Percentiles rank a stretch among this genome's conserved stretches.
phyloP scores from a whole-genome alignment of 2,329 filamentous ascomycete species.

The Fusarium transvaalense region DNA sequence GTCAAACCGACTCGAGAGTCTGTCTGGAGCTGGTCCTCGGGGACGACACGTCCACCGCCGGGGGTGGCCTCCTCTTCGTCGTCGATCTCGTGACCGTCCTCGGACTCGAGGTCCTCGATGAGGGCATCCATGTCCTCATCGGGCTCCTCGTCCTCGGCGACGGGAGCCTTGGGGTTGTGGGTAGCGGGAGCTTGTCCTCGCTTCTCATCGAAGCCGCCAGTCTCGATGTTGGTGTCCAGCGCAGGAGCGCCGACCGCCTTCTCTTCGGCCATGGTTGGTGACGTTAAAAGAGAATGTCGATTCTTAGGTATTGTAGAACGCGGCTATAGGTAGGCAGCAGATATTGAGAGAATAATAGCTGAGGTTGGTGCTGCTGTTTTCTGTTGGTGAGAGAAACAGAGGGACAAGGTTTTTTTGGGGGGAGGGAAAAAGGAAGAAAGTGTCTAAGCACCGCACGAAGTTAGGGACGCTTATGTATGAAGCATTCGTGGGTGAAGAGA shows the following conservation, averaged over 20 bases:
- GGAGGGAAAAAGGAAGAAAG: slow-evolving; percentile 46
- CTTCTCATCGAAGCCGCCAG: slow-evolving; percentile 76
- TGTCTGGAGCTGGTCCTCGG: slow-evolving; percentile 83
- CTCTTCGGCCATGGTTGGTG: slow-evolving; percentile 65
- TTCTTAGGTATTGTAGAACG: slow-evolving; percentile 37
- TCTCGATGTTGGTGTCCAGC: slow-evolving; percentile 74
- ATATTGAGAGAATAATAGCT: slow-evolving; percentile 31
- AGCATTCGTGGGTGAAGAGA: slow-evolving; percentile 65
- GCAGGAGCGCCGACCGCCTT: slow-evolving; percentile 66
- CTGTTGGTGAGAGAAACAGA: slow-evolving; percentile 40
- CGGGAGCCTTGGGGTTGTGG: slow-evolving; percentile 56
- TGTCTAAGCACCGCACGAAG: slow-evolving; percentile 64
- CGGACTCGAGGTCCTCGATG: slow-evolving; percentile 87
- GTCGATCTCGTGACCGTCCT: slow-evolving; percentile 78
- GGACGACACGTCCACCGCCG: slow-evolving; percentile 71
- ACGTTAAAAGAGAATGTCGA: slow-evolving; percentile 27
- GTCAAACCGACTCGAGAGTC: slow-evolving; percentile 79
- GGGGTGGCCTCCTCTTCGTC: slow-evolving; percentile 64
- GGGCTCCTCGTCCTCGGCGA: slow-evolving; percentile 74
- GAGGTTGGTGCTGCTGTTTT: slow-evolving; percentile 40
- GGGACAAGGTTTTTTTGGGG: slow-evolving; percentile 44
- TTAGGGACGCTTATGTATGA: slow-evolving; percentile 59
- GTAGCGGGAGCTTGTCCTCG: slow-evolving; percentile 53
- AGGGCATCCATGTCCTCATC: slow-evolving; percentile 88
- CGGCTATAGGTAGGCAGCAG: slow-evolving; percentile 45